These are phyloP conservation scores for Neonothopanus nambi DNA, from an alignment of 1,284 basidiomycete genomes.

Conservation along the genomic window DNA sequence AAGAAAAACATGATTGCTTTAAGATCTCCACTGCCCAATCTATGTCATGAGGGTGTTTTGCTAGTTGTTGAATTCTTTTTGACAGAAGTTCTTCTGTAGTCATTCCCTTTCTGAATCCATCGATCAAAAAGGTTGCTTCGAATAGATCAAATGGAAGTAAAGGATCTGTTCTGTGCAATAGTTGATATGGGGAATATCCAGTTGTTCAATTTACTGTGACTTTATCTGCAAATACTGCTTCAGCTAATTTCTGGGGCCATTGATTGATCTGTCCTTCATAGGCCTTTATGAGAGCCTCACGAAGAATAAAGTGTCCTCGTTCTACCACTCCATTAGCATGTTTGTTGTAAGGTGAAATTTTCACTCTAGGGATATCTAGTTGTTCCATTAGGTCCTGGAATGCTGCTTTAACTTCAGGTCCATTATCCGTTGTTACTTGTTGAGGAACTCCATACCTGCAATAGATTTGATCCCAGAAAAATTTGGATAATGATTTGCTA, in stretches of 20 bases:
- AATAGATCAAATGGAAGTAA: conserved; percentile 26
- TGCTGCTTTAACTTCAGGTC: conserved; percentile 24
- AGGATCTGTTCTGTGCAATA: conserved; percentile 19
- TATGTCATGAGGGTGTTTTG: conserved; percentile 7
- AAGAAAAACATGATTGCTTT: too few species aligned
- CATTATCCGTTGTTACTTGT: conserved; percentile 36
- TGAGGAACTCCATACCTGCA: conserved; percentile 32
- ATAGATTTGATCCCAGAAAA: conserved; percentile 15
- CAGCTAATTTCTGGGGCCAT: too few species aligned
- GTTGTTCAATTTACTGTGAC: too few species aligned
- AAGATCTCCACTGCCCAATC: conserved; percentile 9
- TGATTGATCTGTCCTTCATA: conserved; percentile 8
- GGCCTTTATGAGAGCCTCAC: conserved; percentile 26
- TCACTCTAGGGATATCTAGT: conserved; percentile 19
- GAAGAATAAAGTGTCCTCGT: conserved; percentile 24
- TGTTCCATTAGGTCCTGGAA: conserved; percentile 21
- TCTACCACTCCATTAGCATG: too few species aligned
- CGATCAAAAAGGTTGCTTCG: conserved; percentile 25
- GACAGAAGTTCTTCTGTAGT: conserved; percentile 14
- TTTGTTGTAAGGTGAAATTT: too few species aligned
- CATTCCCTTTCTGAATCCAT: conserved; percentile 16
- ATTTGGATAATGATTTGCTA: conserved; percentile 23
- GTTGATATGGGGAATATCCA: too few species aligned
- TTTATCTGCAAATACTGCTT: too few species aligned
- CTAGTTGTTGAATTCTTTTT: conserved; percentile 15